These are phyloP conservation scores for Yamagishiella unicocca DNA, from an alignment of 139 green algal species.

Conservation along the genomic window DNA sequence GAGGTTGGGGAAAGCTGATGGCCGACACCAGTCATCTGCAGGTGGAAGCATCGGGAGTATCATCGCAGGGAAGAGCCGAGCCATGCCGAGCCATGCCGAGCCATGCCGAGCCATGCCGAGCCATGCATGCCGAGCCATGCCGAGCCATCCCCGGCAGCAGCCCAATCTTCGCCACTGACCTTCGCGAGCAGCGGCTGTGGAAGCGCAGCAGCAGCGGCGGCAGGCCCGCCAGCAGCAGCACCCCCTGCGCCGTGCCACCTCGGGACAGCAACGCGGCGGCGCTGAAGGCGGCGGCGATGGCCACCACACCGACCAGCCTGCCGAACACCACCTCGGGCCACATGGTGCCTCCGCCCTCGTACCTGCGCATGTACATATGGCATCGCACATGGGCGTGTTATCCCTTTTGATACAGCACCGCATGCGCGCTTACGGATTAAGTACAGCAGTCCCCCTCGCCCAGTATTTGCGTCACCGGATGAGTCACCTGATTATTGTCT, in stretches of 20 bases:
- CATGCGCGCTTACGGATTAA: too few relatives aligned
- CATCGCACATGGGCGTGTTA: too few relatives aligned
- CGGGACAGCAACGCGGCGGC: slow-evolving; percentile 15
- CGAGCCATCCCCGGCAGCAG: too few relatives aligned
- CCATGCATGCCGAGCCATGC: too few relatives aligned
- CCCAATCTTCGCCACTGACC: not conserved
- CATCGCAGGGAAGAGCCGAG: not conserved
- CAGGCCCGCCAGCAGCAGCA: slow-evolving; percentile 26
- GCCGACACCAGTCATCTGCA: not conserved
- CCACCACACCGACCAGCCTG: not conserved
- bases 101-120: too few relatives aligned
- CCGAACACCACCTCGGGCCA: slow-evolving; percentile 20
- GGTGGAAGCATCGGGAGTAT: not conserved
- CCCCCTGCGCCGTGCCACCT: slow-evolving; percentile 9
- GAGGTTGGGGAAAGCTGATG: too few relatives aligned
- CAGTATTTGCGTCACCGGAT: too few relatives aligned
- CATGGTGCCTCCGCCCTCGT: slow-evolving; percentile 23
- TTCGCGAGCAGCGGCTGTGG: not conserved
- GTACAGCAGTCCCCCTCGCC: too few relatives aligned
- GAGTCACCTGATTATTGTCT: too few relatives aligned
- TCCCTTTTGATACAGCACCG: too few relatives aligned
- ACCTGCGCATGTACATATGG: slow-evolving; percentile 11
- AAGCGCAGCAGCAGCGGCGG: slow-evolving; percentile 32
- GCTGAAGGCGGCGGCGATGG: not conserved
- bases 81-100: not conserved